These are phyloP conservation scores for Solidago caesia DNA, from an alignment of 129 eudicot species.

Conservation along the genomic window DNA sequence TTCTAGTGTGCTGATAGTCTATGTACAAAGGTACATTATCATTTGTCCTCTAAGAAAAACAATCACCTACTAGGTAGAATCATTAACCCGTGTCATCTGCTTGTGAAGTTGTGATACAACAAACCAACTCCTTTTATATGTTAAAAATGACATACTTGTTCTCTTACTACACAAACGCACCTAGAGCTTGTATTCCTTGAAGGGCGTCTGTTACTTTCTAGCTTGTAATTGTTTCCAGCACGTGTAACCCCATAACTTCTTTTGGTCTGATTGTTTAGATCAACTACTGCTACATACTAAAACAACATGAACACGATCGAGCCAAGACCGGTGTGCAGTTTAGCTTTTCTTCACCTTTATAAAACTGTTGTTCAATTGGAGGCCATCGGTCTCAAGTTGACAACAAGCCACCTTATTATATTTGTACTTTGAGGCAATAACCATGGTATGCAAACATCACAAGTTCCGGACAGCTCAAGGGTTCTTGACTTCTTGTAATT, in stretches of 20 bases:
- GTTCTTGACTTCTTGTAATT: neutral
- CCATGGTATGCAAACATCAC: neutral
- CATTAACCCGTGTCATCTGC: neutral
- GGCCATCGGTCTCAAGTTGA: conserved; percentile 13
- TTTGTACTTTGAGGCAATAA: neutral
- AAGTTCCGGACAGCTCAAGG: conserved; percentile 3
- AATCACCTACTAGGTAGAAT: neutral
- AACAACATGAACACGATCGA: conserved; percentile 61
- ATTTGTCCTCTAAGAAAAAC: neutral
- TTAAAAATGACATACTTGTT: neutral
- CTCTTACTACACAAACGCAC: neutral
- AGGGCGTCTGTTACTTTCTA: neutral
- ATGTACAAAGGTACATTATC: neutral
- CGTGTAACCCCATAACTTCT: conserved; percentile 5
- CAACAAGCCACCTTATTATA: neutral
- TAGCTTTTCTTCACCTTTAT: conserved; percentile 73
- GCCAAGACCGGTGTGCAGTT: conserved; percentile 92
- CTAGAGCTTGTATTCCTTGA: neutral
- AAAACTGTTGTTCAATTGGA: conserved; percentile 20
- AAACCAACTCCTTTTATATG: neutral
- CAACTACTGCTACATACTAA: conserved; percentile 80
- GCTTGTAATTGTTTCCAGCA: neutral
- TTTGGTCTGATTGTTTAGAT: conserved; percentile 48
- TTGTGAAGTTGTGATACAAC: neutral
- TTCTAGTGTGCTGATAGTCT: conserved; percentile 5